phyloP scores from a whole-genome alignment of 768 basidiomycete genomes.

The Pholiota conissans region DNA sequence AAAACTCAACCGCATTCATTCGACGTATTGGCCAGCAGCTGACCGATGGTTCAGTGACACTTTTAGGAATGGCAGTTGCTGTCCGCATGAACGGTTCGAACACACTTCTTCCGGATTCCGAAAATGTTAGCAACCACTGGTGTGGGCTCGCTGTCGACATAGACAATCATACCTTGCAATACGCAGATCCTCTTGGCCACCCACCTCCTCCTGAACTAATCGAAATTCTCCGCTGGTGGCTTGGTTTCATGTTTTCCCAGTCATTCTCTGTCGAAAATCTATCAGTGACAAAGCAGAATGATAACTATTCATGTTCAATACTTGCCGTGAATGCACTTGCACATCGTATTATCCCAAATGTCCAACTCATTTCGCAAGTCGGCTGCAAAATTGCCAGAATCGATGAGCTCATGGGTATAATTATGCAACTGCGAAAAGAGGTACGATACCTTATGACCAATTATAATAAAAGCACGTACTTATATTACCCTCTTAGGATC shows the following conservation, averaged over 20 bases:
- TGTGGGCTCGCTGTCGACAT: slow-evolving; percentile 2
- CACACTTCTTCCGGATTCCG: background rate
- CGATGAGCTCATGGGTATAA: background rate
- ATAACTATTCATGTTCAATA: slow-evolving; percentile 11
- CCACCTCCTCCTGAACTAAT: slow-evolving; percentile 10
- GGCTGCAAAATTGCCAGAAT: background rate
- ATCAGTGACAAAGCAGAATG: slow-evolving; percentile 3
- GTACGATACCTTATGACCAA: too few species aligned
- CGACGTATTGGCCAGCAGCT: slow-evolving; percentile 1
- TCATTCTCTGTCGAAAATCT: background rate
- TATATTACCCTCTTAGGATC: too few species aligned
- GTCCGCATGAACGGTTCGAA: background rate
- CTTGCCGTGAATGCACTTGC: too few species aligned
- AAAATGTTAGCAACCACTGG: slow-evolving; percentile 11
- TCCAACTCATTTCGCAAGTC: background rate
- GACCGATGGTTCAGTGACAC: slow-evolving; percentile 1
- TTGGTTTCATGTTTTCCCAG: background rate
- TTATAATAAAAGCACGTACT: too few species aligned
- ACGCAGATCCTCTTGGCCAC: slow-evolving; percentile 6
- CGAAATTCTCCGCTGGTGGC: slow-evolving; percentile 13
- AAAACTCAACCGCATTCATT: background rate
- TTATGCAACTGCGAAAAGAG: too few species aligned
- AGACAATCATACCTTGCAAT: background rate
- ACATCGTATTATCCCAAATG: slow-evolving; percentile 3
- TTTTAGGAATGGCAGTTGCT: background rate